These are phyloP conservation scores for Haplosporangium sp. DNA, from an alignment of 371 early-diverging fungal genomes.

Conservation along the genomic window DNA sequence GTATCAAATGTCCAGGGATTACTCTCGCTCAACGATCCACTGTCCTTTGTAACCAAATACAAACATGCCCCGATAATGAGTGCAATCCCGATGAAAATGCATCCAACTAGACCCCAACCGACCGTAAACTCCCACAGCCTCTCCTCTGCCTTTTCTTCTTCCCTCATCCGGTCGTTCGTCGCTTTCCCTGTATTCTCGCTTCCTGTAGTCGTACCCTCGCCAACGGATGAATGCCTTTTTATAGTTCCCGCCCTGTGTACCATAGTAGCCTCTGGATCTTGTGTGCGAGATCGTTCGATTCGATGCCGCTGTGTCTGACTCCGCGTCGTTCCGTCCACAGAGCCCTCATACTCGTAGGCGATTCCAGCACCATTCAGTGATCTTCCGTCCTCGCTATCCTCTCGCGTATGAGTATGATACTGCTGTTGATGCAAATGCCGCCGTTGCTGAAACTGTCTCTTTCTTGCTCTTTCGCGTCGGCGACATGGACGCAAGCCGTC, in stretches of 20 bases:
- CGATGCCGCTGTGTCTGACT: conserved; percentile 14
- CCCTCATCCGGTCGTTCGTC: conserved; percentile 1
- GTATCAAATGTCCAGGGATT: conserved; percentile 23
- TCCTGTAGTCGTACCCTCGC: not conserved
- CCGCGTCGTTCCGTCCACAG: conserved; percentile 16
- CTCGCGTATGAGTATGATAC: not conserved
- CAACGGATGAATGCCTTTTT: not conserved
- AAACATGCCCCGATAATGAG: conserved; percentile 5
- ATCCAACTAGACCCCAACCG: conserved; percentile 38
- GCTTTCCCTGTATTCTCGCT: not conserved
- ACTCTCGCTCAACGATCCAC: conserved; percentile 15
- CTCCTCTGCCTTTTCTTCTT: conserved; percentile 20
- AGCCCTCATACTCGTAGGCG: conserved; percentile 11
- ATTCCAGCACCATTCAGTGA: not conserved
- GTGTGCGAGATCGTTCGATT: no score
- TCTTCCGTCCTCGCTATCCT: not conserved
- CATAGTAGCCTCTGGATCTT: no score
- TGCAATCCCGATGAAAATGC: conserved; percentile 18
- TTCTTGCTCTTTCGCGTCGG: conserved; percentile 15
- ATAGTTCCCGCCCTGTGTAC: no score
- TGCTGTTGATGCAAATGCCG: conserved; percentile 1
- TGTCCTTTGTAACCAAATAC: not conserved
- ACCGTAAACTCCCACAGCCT: conserved; percentile 38
- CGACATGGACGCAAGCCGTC: conserved; percentile 36
- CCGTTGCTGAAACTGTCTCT: conserved; percentile 8